Conservation (phyloP, 148 eudicot species). For the Nepenthes gracilis region DNA sequence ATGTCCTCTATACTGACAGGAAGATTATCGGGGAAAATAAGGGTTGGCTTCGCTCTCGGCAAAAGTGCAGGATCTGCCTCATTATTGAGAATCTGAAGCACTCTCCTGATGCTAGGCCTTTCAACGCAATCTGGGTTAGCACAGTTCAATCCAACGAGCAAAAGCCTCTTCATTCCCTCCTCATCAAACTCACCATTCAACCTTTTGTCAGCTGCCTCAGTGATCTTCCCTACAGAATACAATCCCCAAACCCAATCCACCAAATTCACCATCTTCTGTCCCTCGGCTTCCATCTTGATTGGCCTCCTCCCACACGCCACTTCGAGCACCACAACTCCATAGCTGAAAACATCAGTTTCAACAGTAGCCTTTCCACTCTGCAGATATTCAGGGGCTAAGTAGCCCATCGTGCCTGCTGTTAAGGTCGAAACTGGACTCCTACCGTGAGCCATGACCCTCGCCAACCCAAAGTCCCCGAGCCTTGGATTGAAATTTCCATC, state of each 20-base stretch:
- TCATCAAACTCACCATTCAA: slow-evolving; percentile 39
- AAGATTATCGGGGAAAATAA: slow-evolving; percentile 46
- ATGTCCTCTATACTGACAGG: slow-evolving; percentile 54
- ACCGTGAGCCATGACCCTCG: slow-evolving; percentile 68
- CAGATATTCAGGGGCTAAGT: slow-evolving; percentile 81
- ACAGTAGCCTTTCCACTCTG: slow-evolving; percentile 72
- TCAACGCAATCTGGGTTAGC: slow-evolving; percentile 55
- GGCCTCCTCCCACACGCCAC: slow-evolving; percentile 71
- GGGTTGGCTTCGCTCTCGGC: slow-evolving; percentile 50
- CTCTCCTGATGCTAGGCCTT: slow-evolving; percentile 78
- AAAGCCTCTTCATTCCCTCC: slow-evolving; percentile 39
- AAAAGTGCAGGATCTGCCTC: slow-evolving; percentile 39
- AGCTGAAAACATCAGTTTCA: slow-evolving; percentile 76
- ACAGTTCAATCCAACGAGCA: slow-evolving; percentile 67
- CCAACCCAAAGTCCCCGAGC: slow-evolving; percentile 81
- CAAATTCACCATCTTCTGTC: slow-evolving; percentile 52
- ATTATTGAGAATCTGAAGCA: slow-evolving; percentile 53
- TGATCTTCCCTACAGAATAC: slow-evolving; percentile 43
- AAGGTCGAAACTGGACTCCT: slow-evolving; percentile 68
- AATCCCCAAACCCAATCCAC: slow-evolving; percentile 82
- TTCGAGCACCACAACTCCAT: slow-evolving; percentile 75
- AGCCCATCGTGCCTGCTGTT: slow-evolving; percentile 86
- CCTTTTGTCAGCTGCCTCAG: slow-evolving; percentile 44
- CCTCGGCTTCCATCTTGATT: slow-evolving; percentile 40
- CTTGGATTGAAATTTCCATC: slow-evolving; percentile 48